Percentiles rank a stretch among this genome's conserved stretches.
Conservation (phyloP, 1,284 basidiomycete genomes). For the Cryptococcus sp. region DNA sequence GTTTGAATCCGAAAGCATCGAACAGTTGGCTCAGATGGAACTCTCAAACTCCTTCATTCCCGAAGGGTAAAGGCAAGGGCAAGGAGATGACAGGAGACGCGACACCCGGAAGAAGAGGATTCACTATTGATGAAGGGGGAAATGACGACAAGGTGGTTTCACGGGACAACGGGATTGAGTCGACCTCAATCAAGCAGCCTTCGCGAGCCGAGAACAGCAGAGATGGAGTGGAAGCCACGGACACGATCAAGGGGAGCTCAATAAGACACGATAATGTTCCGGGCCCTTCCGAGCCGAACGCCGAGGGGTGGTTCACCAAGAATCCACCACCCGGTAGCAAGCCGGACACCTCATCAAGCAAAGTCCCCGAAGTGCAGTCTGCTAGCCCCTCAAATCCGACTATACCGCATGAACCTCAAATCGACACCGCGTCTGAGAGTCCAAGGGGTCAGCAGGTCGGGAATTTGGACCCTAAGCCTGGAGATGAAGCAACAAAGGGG, state of each 20-base stretch:
- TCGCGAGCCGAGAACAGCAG: too few relatives aligned
- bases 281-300: not conserved
- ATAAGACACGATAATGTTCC: conserved; percentile 3
- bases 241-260: not conserved
- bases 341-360: not conserved
- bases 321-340: not conserved
- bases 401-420: too few relatives aligned
- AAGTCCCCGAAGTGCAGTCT: too few relatives aligned
- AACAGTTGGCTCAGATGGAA: conserved; percentile 41
- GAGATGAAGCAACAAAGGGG: too few relatives aligned
- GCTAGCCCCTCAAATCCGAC: too few relatives aligned
- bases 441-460: too few relatives aligned
- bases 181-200: too few relatives aligned
- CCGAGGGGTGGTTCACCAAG: not conserved
- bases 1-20: conserved; percentile 34
- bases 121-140: not conserved
- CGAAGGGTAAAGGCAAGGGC: conserved; percentile 30
- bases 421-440: too few relatives aligned
- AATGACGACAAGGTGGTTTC: too few relatives aligned
- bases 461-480: too few relatives aligned
- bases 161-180: too few relatives aligned
- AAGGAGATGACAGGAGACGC: conserved; percentile 18
- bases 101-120: not conserved
- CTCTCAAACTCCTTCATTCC: conserved; percentile 32
- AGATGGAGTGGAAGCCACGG: too few relatives aligned